Evolutionary conservation across 1,284 basidiomycete species (phyloP).

Genomic region (Meira miltonrushii): DNA sequence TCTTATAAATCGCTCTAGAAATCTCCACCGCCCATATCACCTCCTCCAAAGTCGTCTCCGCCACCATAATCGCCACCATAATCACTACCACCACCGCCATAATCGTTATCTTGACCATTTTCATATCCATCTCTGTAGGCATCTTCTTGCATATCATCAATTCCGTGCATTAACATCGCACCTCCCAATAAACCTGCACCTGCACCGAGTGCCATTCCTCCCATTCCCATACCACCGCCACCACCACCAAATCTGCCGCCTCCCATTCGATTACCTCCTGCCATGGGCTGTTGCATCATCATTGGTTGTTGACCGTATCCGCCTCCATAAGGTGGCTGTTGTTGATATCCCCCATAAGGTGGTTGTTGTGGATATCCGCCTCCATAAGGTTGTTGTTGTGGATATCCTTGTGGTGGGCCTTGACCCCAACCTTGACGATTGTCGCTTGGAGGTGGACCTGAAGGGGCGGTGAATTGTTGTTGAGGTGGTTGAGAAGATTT

Average conservation of each 20-base stretch:
- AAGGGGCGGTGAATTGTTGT: slow-evolving; percentile 16
- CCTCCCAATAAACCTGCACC: slow-evolving; percentile 32
- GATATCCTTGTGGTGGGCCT: slow-evolving; percentile 1
- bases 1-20: too few species aligned
- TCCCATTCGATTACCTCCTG: slow-evolving; percentile 16
- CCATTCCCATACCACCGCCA: slow-evolving; percentile 9
- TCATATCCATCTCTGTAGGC: slow-evolving; percentile 46
- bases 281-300: slow-evolving; percentile 13
- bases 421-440: slow-evolving; percentile 19
- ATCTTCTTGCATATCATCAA: slow-evolving; percentile 34
- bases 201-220: slow-evolving; percentile 24
- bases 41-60: too few species aligned
- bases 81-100: slow-evolving; percentile 18
- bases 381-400: slow-evolving; percentile 10
- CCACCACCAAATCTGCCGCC: slow-evolving; percentile 15
- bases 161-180: slow-evolving; percentile 13
- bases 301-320: slow-evolving; percentile 15
- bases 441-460: slow-evolving; percentile 27
- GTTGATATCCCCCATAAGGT: neutral
- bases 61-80: neutral
- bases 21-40: too few species aligned
- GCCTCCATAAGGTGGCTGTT: neutral
- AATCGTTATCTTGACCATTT: slow-evolving; percentile 21
- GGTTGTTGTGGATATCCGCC: neutral
- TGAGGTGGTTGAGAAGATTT: slow-evolving; percentile 10